Conservation (phyloP, 129 eudicot species). For the Heracleum sosnowskyi region DNA sequence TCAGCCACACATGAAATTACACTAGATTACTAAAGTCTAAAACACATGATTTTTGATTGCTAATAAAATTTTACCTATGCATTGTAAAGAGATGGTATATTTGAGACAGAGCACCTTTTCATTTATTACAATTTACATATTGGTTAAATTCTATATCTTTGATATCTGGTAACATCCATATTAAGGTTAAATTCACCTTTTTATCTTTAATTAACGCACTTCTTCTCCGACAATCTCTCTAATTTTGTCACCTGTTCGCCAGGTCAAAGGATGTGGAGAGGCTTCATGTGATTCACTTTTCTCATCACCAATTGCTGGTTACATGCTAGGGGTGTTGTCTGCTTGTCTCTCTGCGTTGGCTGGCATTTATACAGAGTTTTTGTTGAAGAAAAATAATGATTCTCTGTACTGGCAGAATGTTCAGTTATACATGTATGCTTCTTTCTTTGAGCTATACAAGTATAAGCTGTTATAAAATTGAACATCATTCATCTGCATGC, state of each 20-base stretch:
- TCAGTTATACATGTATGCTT: constrained; percentile 74
- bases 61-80: not conserved
- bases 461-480: not conserved
- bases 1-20: not conserved
- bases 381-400: constrained; percentile 92
- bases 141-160: not conserved
- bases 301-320: constrained; percentile 95
- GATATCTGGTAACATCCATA: not conserved
- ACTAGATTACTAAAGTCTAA: not conserved
- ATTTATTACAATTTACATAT: not conserved
- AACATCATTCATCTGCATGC: not conserved
- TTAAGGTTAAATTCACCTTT: too few relatives aligned
- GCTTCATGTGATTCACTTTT: constrained; percentile 80
- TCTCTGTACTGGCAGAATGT: constrained; percentile 93
- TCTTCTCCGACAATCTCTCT: not conserved
- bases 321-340: constrained; percentile 75
- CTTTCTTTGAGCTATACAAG: constrained; percentile 8
- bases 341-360: constrained; percentile 98
- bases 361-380: constrained; percentile 93
- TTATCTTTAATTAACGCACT: too few relatives aligned
- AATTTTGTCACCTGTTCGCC: constrained; percentile 8
- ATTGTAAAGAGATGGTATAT: not conserved
- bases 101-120: not conserved
- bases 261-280: constrained; percentile 98
- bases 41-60: too few relatives aligned